A percentile compares a stretch with the other conserved stretches of the same genome.
phyloP scores from a whole-genome alignment of 2,329 filamentous ascomycete species.

The Penicillium sp. region DNA sequence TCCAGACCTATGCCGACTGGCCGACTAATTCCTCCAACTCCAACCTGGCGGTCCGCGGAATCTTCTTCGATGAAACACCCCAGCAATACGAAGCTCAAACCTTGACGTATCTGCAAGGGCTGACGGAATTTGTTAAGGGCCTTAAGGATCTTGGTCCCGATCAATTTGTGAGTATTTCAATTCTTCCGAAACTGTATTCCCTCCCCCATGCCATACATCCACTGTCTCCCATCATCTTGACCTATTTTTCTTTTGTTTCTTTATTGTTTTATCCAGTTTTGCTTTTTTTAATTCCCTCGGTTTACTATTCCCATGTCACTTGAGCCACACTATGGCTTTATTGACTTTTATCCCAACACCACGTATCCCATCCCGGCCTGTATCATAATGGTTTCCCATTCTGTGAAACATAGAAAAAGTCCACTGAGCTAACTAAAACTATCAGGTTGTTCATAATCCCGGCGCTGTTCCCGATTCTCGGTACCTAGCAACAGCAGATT shows the following conservation, averaged over 20 bases:
- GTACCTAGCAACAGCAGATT: conserved; percentile 45
- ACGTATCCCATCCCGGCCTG: background rate
- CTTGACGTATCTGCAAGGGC: conserved; percentile 34
- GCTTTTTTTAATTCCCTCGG: background rate
- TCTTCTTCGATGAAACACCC: conserved; percentile 52
- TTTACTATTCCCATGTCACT: background rate
- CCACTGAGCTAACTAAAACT: conserved; percentile 12
- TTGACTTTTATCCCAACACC: background rate
- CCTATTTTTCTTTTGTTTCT: background rate
- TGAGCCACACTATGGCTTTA: background rate
- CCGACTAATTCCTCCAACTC: conserved; percentile 34
- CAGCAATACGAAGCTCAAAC: conserved; percentile 34
- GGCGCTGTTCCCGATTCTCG: conserved; percentile 43
- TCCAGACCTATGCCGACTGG: conserved; percentile 49
- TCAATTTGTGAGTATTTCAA: conserved; percentile 36
- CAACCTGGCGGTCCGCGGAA: conserved; percentile 45
- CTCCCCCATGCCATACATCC: background rate
- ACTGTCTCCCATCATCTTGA: conserved; percentile 5
- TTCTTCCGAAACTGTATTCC: background rate
- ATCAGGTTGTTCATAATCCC: conserved; percentile 47
- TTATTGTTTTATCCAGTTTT: background rate
- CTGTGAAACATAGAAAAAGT: conserved; percentile 5
- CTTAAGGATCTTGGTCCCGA: conserved; percentile 35
- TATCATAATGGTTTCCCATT: conserved; percentile 1
- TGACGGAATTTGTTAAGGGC: conserved; percentile 34